A percentile compares a stretch with the other conserved stretches of the same genome.
phyloP scores from a whole-genome alignment of 345 rosid species.

The Salix dunnii region DNA sequence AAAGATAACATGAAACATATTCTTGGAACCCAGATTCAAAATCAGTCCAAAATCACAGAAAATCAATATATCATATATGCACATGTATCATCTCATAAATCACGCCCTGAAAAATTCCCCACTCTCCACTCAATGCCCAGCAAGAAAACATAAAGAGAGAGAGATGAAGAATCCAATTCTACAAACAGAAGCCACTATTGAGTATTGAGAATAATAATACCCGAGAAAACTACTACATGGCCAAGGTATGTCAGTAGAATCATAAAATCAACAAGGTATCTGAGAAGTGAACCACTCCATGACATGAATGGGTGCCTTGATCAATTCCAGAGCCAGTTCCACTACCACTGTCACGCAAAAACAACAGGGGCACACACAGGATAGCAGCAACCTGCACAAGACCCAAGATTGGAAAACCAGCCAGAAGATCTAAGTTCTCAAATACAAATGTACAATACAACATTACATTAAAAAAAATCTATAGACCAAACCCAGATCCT shows the following conservation, averaged over 20 bases:
- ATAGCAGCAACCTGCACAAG: slow-evolving; percentile 27
- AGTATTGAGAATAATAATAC: not conserved
- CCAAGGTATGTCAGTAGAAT: not conserved
- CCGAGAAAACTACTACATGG: not conserved
- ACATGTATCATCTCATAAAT: not conserved
- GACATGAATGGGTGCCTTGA: slow-evolving; percentile 34
- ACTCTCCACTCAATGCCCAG: too few species aligned
- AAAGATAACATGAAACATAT: not conserved
- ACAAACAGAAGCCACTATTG: not conserved
- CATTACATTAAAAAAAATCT: not conserved
- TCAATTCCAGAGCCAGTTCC: slow-evolving; percentile 30
- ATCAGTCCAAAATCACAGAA: not conserved
- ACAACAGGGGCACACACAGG: slow-evolving; percentile 31
- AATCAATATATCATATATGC: not conserved
- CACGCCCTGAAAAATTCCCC: not conserved
- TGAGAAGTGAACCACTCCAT: slow-evolving; percentile 35
- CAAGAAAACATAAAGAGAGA: not conserved
- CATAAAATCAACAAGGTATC: slow-evolving; percentile 25
- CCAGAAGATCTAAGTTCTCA: not conserved
- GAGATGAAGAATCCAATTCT: not conserved
- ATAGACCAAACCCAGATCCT: not conserved
- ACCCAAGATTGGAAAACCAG: slow-evolving; percentile 1
- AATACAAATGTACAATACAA: not conserved
- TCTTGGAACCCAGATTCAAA: not conserved
- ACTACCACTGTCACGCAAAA: slow-evolving; percentile 28